These are phyloP conservation scores for Starmerella floricola DNA, from an alignment of 805 yeast species.

Conservation along the genomic window DNA sequence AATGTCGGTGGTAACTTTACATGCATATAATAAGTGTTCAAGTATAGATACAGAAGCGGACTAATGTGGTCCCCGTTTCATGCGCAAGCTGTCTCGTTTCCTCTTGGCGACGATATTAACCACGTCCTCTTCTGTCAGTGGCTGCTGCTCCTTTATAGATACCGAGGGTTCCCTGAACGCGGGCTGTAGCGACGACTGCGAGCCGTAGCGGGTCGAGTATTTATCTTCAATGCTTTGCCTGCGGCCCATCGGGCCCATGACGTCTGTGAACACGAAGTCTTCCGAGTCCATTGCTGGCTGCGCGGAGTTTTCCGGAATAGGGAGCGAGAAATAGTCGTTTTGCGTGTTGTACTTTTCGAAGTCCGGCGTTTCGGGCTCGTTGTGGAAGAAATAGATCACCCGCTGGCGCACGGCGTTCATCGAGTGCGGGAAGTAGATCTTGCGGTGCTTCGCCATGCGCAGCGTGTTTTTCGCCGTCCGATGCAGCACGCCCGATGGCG, in stretches of 20 bases:
- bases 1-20: too few relatives aligned
- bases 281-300: slow-evolving; percentile 4
- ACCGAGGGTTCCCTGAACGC: slow-evolving; percentile 25
- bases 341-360: slow-evolving; percentile 7
- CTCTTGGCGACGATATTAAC: slow-evolving; percentile 39
- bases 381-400: slow-evolving; percentile 22
- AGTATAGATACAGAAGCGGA: slow-evolving; percentile 1
- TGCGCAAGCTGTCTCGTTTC: slow-evolving; percentile 41
- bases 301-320: slow-evolving; percentile 1
- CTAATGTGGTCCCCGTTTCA: slow-evolving; percentile 33
- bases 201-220: slow-evolving; percentile 3
- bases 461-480: slow-evolving; percentile 47
- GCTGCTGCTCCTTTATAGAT: not conserved
- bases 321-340: slow-evolving; percentile 11
- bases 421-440: slow-evolving; percentile 26
- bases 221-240: slow-evolving; percentile 13
- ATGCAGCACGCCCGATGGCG: slow-evolving; percentile 56
- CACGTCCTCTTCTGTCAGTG: slow-evolving; percentile 18
- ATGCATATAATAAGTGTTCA: too few relatives aligned
- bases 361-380: slow-evolving; percentile 4
- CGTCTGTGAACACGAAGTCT: slow-evolving; percentile 16
- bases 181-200: slow-evolving; percentile 21
- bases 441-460: slow-evolving; percentile 25
- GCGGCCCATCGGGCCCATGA: slow-evolving; percentile 3
- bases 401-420: slow-evolving; percentile 27